Percentiles rank a stretch among this genome's conserved stretches.
Conservation (phyloP, 2,329 filamentous ascomycete species). For the Botryosphaeria dothidea region DNA sequence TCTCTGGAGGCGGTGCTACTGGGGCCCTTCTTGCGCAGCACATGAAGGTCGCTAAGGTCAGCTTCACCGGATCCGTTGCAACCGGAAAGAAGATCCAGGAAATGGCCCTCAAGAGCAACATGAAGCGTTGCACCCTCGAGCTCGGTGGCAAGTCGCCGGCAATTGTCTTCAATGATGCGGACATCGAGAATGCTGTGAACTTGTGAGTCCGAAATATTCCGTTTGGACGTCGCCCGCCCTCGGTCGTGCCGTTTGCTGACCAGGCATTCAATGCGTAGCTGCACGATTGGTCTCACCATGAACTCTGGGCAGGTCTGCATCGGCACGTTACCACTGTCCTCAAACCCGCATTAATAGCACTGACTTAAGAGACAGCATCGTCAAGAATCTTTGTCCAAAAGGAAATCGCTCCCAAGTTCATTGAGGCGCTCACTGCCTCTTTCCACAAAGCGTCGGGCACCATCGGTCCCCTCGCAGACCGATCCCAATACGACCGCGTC, state of each 20-base stretch:
- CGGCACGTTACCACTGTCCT: neutral
- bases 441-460: constrained; percentile 26
- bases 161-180: constrained; percentile 52
- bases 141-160: constrained; percentile 51
- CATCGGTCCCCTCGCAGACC: constrained; percentile 34
- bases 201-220: no score
- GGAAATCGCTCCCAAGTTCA: constrained; percentile 31
- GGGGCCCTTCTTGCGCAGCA: constrained; percentile 36
- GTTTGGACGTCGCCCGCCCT: no score
- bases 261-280: neutral
- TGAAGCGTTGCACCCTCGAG: constrained; percentile 51
- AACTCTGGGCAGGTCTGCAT: constrained; percentile 30
- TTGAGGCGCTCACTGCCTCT: constrained; percentile 29
- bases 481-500: constrained; percentile 37
- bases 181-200: constrained; percentile 46
- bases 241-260: no score
- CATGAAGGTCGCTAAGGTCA: constrained; percentile 44
- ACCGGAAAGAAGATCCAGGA: constrained; percentile 40
- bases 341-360: neutral
- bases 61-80: constrained; percentile 41
- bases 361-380: constrained; percentile 23
- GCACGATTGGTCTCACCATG: constrained; percentile 27
- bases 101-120: constrained; percentile 36
- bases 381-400: constrained; percentile 32
- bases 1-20: constrained; percentile 27